Percentiles rank a stretch among this genome's conserved stretches.
These are phyloP conservation scores for Boletus tomentosulus DNA, from an alignment of 768 basidiomycete genomes.

Conservation along the genomic window DNA sequence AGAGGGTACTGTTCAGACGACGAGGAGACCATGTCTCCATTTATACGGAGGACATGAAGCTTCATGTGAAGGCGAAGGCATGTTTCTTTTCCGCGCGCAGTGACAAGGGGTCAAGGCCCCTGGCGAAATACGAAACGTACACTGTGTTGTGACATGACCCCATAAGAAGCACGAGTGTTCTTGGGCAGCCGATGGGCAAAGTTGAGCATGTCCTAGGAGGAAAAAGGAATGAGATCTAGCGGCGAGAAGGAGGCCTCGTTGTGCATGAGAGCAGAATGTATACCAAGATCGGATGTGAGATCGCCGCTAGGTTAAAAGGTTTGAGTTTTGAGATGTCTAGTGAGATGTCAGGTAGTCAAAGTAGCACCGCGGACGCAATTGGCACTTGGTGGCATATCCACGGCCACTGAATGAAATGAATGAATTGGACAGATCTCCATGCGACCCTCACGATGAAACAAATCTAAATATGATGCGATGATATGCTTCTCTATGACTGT, in stretches of 20 bases:
- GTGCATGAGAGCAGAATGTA: constrained; percentile 13
- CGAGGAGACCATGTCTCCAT: constrained; percentile 9
- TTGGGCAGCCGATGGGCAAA: constrained; percentile 2
- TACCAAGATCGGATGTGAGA: constrained; percentile 28
- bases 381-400: constrained; percentile 10
- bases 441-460: constrained; percentile 16
- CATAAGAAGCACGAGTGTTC: constrained; percentile 27
- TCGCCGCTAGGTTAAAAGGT: constrained; percentile 24
- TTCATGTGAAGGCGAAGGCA: constrained; percentile 20
- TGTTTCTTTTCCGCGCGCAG: constrained; percentile 16
- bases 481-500: constrained; percentile 33
- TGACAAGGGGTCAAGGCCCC: constrained; percentile 16
- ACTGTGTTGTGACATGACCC: constrained; percentile 21
- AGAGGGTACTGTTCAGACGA: constrained; percentile 1
- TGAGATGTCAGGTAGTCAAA: neutral
- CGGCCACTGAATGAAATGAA: constrained; percentile 8
- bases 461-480: constrained; percentile 17
- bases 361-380: constrained; percentile 15
- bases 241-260: constrained; percentile 13
- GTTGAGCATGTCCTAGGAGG: constrained; percentile 14
- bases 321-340: constrained; percentile 15
- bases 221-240: constrained; percentile 7
- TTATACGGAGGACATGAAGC: constrained; percentile 25
- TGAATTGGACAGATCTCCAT: constrained; percentile 10
- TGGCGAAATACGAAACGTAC: constrained; percentile 25